A percentile compares a stretch with the other conserved stretches of the same genome.
phyloP scores from a whole-genome alignment of 192 early-diverging fungal genomes.

The Gigaspora rosea region DNA sequence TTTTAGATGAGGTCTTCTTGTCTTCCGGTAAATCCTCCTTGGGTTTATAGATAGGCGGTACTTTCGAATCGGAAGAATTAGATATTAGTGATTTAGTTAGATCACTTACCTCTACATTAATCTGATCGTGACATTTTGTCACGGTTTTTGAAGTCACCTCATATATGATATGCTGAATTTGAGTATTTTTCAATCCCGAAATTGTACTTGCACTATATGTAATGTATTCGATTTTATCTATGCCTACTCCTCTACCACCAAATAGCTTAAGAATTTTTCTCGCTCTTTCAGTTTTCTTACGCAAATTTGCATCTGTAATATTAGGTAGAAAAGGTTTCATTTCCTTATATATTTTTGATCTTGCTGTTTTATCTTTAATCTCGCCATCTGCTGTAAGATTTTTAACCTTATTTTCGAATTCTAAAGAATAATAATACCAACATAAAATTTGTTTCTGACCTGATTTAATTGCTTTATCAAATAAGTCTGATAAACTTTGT shows the following conservation, averaged over 20 bases:
- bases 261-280: slow-evolving; percentile 23
- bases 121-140: slow-evolving; percentile 9
- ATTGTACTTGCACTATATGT: slow-evolving; percentile 14
- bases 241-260: neutral
- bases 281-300: slow-evolving; percentile 10
- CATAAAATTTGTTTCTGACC: no score
- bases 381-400: no score
- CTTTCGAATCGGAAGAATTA: slow-evolving; percentile 2
- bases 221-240: slow-evolving; percentile 20
- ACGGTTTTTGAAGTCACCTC: slow-evolving; percentile 21
- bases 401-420: no score
- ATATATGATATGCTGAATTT: slow-evolving; percentile 19
- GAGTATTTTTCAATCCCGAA: slow-evolving; percentile 10
- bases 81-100: neutral
- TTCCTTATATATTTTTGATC: slow-evolving; percentile 18
- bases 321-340: slow-evolving; percentile 22
- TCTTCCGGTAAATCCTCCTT: neutral
- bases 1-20: slow-evolving; percentile 3
- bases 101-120: slow-evolving; percentile 12
- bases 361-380: no score
- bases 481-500: slow-evolving; percentile 12
- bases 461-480: slow-evolving; percentile 7
- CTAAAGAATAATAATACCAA: no score
- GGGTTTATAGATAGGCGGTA: neutral
- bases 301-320: slow-evolving; percentile 14